Conservation (phyloP, 148 eudicot species). For the Heliosperma pusillum region DNA sequence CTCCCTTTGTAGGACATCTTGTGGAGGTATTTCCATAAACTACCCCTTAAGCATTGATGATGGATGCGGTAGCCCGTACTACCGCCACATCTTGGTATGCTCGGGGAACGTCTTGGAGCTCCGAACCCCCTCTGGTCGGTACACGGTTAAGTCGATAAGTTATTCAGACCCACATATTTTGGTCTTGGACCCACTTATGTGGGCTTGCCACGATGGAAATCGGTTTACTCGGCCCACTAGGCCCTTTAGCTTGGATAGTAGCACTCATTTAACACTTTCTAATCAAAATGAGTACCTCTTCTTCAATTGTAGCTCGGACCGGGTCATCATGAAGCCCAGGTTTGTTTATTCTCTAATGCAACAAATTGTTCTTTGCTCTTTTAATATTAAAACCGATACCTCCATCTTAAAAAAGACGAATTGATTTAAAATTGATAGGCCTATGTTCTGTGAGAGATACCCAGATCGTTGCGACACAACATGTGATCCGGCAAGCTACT, state of each 20-base stretch:
- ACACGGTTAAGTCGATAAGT: slow-evolving; percentile 49
- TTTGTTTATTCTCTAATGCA: neutral
- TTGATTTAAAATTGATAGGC: slow-evolving; percentile 27
- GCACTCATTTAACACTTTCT: slow-evolving; percentile 64
- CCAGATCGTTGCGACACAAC: slow-evolving; percentile 75
- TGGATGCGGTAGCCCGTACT: slow-evolving; percentile 90
- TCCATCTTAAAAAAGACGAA: too few relatives aligned
- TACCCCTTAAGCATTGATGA: slow-evolving; percentile 82
- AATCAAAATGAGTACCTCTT: slow-evolving; percentile 80
- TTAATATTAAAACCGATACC: too few relatives aligned
- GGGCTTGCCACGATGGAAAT: slow-evolving; percentile 70
- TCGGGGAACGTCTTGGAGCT: slow-evolving; percentile 42
- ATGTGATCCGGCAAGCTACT: slow-evolving; percentile 75
- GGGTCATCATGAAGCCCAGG: slow-evolving; percentile 66
- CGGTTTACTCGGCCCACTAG: slow-evolving; percentile 51
- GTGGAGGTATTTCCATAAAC: slow-evolving; percentile 63
- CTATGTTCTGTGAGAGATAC: slow-evolving; percentile 66
- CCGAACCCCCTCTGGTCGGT: slow-evolving; percentile 81
- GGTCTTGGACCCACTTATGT: slow-evolving; percentile 72
- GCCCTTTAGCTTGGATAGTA: slow-evolving; percentile 79
- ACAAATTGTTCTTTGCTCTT: neutral
- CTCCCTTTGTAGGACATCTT: slow-evolving; percentile 55
- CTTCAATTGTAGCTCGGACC: slow-evolving; percentile 69
- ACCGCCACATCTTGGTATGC: slow-evolving; percentile 67
- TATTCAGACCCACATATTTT: slow-evolving; percentile 78